Percentiles rank a stretch among this genome's conserved stretches.
These are phyloP conservation scores for Xylariales sp. DNA, from an alignment of 2,329 filamentous ascomycete genomes.

Conservation along the genomic window DNA sequence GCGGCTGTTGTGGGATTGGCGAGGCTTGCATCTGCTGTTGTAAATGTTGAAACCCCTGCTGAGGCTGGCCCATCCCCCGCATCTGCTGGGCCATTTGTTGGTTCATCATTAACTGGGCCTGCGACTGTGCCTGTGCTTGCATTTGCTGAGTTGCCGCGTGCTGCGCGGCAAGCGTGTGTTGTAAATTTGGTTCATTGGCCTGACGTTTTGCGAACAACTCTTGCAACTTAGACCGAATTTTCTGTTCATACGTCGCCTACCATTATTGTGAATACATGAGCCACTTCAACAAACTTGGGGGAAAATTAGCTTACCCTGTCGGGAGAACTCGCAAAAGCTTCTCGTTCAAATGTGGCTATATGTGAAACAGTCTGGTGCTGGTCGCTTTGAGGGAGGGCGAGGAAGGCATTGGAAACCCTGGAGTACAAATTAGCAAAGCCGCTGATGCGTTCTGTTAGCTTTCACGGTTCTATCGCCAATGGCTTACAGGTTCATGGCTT, in stretches of 20 bases:
- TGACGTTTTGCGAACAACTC: conserved; percentile 49
- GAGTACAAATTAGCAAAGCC: conserved; percentile 7
- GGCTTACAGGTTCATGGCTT: conserved; percentile 31
- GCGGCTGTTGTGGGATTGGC: conserved; percentile 43
- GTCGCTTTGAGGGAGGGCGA: conserved; percentile 39
- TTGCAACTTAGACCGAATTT: conserved; percentile 38
- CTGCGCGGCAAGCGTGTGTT: conserved; percentile 44
- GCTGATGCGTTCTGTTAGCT: too few species aligned
- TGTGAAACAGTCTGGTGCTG: conserved; percentile 34
- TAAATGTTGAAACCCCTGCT: conserved; percentile 53
- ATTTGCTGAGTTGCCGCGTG: conserved; percentile 33
- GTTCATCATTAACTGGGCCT: conserved; percentile 46
- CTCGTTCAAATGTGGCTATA: conserved; percentile 44
- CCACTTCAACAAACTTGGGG: background rate
- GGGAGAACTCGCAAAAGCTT: conserved; percentile 38
- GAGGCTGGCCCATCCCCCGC: conserved; percentile 47
- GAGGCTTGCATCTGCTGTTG: conserved; percentile 56
- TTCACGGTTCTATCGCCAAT: too few species aligned
- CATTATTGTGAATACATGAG: background rate
- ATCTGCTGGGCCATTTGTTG: conserved; percentile 45
- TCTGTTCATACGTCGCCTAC: conserved; percentile 46
- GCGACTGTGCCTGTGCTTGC: conserved; percentile 32
- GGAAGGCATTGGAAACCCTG: conserved; percentile 48
- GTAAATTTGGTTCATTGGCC: conserved; percentile 42
- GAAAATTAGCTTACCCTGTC: conserved; percentile 40